Evolutionary conservation across 768 basidiomycete genomes (phyloP).

Genomic region (Rhizopogon sp.): DNA sequence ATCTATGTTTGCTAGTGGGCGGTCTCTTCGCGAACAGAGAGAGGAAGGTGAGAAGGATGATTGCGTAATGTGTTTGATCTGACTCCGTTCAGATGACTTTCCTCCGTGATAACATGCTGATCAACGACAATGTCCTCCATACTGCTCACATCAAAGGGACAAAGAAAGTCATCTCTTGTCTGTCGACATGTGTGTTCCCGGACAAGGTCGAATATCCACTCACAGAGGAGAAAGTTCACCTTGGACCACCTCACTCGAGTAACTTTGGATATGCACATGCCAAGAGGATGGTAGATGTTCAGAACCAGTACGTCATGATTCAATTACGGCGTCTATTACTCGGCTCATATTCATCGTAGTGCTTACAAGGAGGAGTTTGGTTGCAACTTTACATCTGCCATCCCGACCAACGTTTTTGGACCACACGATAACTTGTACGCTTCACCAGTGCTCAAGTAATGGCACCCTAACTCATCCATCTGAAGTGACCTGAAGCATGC

Average conservation of each 20-base stretch:
- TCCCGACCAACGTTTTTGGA: slow-evolving; percentile 97
- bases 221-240: slow-evolving; percentile 89
- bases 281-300: slow-evolving; percentile 92
- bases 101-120: slow-evolving; percentile 89
- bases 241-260: slow-evolving; percentile 86
- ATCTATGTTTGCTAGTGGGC: slow-evolving; percentile 54
- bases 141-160: slow-evolving; percentile 59
- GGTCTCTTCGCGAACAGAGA: slow-evolving; percentile 96
- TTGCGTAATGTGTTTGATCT: background rate
- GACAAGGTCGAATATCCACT: slow-evolving; percentile 93
- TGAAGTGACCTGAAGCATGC: slow-evolving; percentile 79
- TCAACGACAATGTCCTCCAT: slow-evolving; percentile 93
- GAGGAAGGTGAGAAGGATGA: slow-evolving; percentile 56
- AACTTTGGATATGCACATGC: slow-evolving; percentile 98
- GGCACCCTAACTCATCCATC: slow-evolving; percentile 5
- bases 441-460: background rate
- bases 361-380: slow-evolving; percentile 97
- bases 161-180: slow-evolving; percentile 86
- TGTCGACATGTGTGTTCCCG: slow-evolving; percentile 97
- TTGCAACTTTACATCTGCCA: slow-evolving; percentile 92
- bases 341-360: slow-evolving; percentile 32
- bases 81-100: slow-evolving; percentile 62
- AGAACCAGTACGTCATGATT: slow-evolving; percentile 69
- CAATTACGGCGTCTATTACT: background rate
- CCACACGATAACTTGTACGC: slow-evolving; percentile 88